Evolutionary conservation across 2,329 filamentous ascomycete species (phyloP), one percentile per base, ranked within the genome.

Genomic region (Diaporthe sp.): DNA sequence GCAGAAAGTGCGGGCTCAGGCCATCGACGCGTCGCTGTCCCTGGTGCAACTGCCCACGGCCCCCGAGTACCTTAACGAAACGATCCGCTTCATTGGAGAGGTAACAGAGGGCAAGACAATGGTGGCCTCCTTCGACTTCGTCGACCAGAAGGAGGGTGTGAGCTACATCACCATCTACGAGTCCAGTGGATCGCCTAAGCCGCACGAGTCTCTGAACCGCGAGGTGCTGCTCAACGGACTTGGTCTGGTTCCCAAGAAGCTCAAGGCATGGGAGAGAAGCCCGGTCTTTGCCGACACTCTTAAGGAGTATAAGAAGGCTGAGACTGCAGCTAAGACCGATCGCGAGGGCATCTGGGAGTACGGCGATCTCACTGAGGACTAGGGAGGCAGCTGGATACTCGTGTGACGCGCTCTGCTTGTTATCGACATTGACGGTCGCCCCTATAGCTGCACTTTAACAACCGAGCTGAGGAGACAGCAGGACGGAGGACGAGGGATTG

Each of bases 331-430:
- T 6, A 98, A 97, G 90, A 88, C 90, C 73, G 92, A 92, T 75
- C 91, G 95, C 77, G 88, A 92, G 79, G 97, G 97, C 58, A 97
- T 98, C 90, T 99, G 96, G 96, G 97, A 99, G 90, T 99, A 98
- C 85, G 97, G 97, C 80, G 97, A 98, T 84, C 89, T 98, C 82
- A 98, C 95, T 20, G 96, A 98, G 87, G 95, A 98, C 82, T 95
- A 92, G 84, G 51, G n/a, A 39, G 51, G 17, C 47, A 68, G 49
- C n/a, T 42, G 15, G 9, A 28, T 39, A 22, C 13, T 17, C 31
- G 8, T 37, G 13, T 53, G 31, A 25, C 12, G 12, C 12, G 22
- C 25, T 31, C 31, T 51, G 22, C 4, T 25, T 51, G 2, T 28
- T 15, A 12, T 6, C 17, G 22, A 7, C 31, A 53, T 25, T 25